Percentiles rank a stretch among this genome's conserved stretches.
phyloP scores from a whole-genome alignment of 192 early-diverging fungal genomes.

The Podila minutissima region DNA sequence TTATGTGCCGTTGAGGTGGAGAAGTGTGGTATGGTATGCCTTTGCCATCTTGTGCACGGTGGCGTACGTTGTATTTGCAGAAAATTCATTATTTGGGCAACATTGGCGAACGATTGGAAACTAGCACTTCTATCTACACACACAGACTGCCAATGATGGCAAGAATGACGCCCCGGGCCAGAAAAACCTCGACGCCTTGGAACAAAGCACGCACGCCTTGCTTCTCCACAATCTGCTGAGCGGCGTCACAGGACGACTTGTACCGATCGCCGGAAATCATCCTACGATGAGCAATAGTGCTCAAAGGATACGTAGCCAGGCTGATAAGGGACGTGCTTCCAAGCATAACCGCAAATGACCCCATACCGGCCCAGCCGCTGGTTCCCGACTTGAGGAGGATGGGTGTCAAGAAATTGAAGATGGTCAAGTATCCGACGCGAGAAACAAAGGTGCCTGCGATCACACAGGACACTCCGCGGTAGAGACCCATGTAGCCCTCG shows the following conservation, averaged over 20 bases:
- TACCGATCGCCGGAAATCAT: constrained; percentile 32
- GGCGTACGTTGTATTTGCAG: too few species aligned
- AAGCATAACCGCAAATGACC: constrained; percentile 8
- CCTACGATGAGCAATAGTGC: constrained; percentile 16
- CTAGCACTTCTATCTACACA: neutral
- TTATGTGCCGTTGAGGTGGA: too few species aligned
- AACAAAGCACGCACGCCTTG: constrained; percentile 32
- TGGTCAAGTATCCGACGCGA: constrained; percentile 21
- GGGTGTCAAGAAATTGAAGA: constrained; percentile 7
- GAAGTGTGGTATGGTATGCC: too few species aligned
- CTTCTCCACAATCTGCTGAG: constrained; percentile 32
- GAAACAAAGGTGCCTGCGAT: constrained; percentile 19
- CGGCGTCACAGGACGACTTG: constrained; percentile 34
- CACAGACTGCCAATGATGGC: constrained; percentile 2
- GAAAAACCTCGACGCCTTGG: constrained; percentile 13
- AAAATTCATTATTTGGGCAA: too few species aligned
- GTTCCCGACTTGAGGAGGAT: neutral
- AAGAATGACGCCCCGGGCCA: constrained; percentile 10
- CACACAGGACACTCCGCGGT: constrained; percentile 25
- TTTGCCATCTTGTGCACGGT: too few species aligned
- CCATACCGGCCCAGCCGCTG: neutral
- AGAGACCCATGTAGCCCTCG: constrained; percentile 19
- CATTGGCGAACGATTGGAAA: too few species aligned
- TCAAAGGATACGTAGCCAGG: constrained; percentile 20
- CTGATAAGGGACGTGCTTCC: neutral